A percentile compares a stretch with the other conserved stretches of the same genome.
These are phyloP conservation scores for Haematococcus lacustris DNA, from an alignment of 139 green algal genomes.

Conservation along the genomic window DNA sequence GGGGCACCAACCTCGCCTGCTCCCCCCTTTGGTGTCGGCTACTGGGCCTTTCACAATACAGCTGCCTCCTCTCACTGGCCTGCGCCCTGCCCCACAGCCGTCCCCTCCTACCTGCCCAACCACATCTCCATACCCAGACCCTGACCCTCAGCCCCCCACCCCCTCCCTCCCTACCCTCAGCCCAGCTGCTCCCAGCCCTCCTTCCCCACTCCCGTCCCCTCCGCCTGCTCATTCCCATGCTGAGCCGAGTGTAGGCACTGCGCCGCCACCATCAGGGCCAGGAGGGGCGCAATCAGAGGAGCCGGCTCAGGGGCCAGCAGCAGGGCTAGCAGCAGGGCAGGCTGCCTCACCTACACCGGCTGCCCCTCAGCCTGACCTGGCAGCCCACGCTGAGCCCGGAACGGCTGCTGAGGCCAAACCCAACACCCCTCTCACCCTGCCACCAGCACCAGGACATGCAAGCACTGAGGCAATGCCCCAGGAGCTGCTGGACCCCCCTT, in stretches of 20 bases:
- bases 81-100: neutral
- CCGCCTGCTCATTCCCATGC: too few relatives aligned
- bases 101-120: neutral
- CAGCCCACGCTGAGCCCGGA: neutral
- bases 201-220: too few relatives aligned
- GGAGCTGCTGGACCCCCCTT: too few relatives aligned
- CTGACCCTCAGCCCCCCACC: neutral
- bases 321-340: neutral
- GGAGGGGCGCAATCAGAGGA: too few relatives aligned
- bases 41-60: too few relatives aligned
- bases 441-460: neutral
- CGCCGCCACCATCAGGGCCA: too few relatives aligned
- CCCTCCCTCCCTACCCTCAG: too few relatives aligned
- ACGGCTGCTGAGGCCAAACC: neutral
- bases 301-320: neutral
- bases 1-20: too few relatives aligned
- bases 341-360: neutral
- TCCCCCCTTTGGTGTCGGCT: too few relatives aligned
- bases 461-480: too few relatives aligned
- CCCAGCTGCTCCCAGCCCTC: too few relatives aligned
- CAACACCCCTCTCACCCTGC: neutral
- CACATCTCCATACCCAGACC: neutral
- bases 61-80: neutral
- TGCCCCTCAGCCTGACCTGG: neutral
- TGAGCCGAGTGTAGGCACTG: too few relatives aligned